Evolutionary conservation across 2,329 filamentous ascomycete species (phyloP).

Genomic region (Botrytis porri): DNA sequence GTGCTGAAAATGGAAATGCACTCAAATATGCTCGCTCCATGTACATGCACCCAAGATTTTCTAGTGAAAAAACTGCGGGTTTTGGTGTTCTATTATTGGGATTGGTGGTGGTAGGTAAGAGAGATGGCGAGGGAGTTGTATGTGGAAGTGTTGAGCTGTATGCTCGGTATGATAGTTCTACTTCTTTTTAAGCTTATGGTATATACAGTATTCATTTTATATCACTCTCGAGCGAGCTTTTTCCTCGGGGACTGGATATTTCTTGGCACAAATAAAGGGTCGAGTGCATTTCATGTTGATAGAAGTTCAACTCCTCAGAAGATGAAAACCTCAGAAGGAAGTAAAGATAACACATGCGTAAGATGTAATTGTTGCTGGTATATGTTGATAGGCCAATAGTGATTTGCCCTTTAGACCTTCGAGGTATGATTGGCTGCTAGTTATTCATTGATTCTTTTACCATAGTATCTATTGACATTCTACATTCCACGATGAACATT

Average conservation of each 20-base stretch:
- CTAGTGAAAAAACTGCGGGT: neutral
- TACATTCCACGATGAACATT: neutral
- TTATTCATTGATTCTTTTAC: neutral
- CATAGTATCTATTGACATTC: neutral
- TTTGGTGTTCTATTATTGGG: neutral
- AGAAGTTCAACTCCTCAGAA: neutral
- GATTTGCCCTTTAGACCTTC: neutral
- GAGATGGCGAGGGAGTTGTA: neutral
- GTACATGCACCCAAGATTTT: neutral
- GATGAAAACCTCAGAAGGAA: neutral
- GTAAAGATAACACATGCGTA: neutral
- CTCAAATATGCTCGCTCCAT: neutral
- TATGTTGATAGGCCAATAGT: neutral
- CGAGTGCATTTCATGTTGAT: neutral
- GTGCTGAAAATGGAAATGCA: neutral
- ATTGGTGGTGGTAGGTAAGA: neutral
- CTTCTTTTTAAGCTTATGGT: neutral
- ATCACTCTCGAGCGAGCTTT: neutral
- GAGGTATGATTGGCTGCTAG: neutral
- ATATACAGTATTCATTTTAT: neutral
- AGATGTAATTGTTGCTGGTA: neutral
- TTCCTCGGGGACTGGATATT: neutral
- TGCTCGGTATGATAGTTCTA: neutral
- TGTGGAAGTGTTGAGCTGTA: neutral
- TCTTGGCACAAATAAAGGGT: neutral